Conservation (phyloP, 306 rosid species). For the Oemleria cerasiformis region DNA sequence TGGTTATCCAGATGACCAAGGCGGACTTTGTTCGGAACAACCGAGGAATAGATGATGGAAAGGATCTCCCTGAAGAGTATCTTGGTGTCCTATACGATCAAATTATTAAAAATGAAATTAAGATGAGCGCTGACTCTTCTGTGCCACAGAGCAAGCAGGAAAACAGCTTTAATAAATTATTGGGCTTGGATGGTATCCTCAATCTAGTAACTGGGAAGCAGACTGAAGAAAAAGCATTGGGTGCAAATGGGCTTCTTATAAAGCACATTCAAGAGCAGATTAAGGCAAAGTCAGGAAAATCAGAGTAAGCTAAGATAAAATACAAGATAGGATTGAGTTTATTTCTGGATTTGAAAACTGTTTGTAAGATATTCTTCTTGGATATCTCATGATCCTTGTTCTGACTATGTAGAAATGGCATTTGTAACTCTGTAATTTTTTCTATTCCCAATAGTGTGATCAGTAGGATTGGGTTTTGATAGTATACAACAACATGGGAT, state of each 20-base stretch:
- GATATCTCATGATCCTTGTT: neutral
- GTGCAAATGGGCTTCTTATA: conserved; percentile 95
- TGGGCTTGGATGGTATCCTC: conserved; percentile 94
- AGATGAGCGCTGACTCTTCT: conserved; percentile 88
- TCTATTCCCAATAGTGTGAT: neutral
- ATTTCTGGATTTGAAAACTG: neutral
- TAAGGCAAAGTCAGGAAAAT: conserved; percentile 87
- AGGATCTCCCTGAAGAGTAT: conserved; percentile 92
- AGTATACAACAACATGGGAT: neutral
- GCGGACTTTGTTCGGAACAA: conserved; percentile 96
- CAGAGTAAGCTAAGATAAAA: conserved; percentile 72
- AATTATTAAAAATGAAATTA: conserved; percentile 89
- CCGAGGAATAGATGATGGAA: conserved; percentile 97
- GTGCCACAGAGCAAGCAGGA: conserved; percentile 93
- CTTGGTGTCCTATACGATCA: conserved; percentile 86
- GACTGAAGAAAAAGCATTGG: conserved; percentile 90
- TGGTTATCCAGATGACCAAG: conserved; percentile 81
- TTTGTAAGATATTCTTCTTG: neutral
- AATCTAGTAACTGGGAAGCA: conserved; percentile 96
- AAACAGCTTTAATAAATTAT: conserved; percentile 81
- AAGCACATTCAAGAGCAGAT: conserved; percentile 94
- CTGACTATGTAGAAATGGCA: neutral
- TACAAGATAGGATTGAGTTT: conserved; percentile 12
- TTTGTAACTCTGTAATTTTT: neutral
- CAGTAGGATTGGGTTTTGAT: neutral